Conservation (phyloP, 305 asterid species). For the Fraxinus ornus region DNA sequence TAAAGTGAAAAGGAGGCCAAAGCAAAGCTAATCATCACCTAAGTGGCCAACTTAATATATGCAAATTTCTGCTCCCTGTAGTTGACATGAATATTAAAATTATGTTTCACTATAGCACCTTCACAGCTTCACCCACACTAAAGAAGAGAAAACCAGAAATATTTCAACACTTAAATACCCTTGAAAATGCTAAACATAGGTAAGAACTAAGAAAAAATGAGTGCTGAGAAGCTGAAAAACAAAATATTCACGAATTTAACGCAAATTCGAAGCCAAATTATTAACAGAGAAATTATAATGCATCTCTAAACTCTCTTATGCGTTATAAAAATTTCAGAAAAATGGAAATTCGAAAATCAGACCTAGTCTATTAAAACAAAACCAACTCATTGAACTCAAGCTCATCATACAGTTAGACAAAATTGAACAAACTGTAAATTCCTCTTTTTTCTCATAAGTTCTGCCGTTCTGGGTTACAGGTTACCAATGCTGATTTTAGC, state of each 20-base stretch:
- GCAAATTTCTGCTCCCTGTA: not conserved
- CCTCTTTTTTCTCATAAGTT: slow-evolving; percentile 83
- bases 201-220: not conserved
- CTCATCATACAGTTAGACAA: not conserved
- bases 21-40: not conserved
- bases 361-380: no score
- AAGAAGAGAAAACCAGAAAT: not conserved
- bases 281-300: not conserved
- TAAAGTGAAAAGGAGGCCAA: not conserved
- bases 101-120: not conserved
- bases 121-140: not conserved
- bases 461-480: slow-evolving; percentile 38
- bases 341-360: no score
- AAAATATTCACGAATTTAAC: not conserved
- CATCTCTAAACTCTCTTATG: not conserved
- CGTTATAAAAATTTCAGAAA: not conserved
- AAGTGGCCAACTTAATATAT: not conserved
- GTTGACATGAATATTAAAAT: not conserved
- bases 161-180: not conserved
- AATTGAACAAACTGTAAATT: slow-evolving; percentile 12
- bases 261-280: not conserved
- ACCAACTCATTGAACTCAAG: not conserved
- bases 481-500: slow-evolving; percentile 57
- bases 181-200: not conserved
- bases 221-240: not conserved